Evolutionary conservation across 306 rosid species (phyloP), one percentile per base, ranked within the genome.

Genomic region (Lablab purpureus): DNA sequence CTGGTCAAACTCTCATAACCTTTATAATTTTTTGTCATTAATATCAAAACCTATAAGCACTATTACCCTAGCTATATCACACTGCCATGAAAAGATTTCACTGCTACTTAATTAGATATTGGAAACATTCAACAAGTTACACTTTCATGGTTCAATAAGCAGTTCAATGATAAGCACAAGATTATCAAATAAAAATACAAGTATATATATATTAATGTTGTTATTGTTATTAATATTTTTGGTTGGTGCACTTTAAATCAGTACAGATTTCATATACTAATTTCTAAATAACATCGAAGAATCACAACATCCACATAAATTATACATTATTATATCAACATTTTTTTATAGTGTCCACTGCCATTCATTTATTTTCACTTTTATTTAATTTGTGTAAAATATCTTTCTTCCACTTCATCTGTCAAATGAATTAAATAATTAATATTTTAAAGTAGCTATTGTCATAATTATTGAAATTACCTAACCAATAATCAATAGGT

Each of bases 1-100:
- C 80, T 45, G 51, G 22, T 74, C 51, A 66, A 40, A 55, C 62
- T 65, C 60, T 74, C 70, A 14, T 37, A 78, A 78, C 30, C 73
- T 59, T 32, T 56, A 1, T 5, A 34, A 6, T 27, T 19, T 70
- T 32, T 63, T 67, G 41, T 43, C 73, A 82, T 49, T 59, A 60
- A 60, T 37, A 51, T 23, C 81, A 27, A 70, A 76, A 62, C 81
- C 81, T 46, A 18, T 67, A 12, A 67, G 40, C 47, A 32, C 27
- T 56, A 32, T 59, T 3, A 43, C 46, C 58, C 77, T 58, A 58
- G n/a, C n/a, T n/a, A n/a, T n/a, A n/a, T n/a, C n/a, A 68, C 17
- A 58, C 18, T 19, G 41, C 46, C 14, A 51, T 27, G 28, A 49
- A 58, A 62, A 75, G 4, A 58, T n/a, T 37, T 34, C 47, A 46